phyloP scores from a whole-genome alignment of 2,329 filamentous ascomycete species.

The Alternaria metachromatica region DNA sequence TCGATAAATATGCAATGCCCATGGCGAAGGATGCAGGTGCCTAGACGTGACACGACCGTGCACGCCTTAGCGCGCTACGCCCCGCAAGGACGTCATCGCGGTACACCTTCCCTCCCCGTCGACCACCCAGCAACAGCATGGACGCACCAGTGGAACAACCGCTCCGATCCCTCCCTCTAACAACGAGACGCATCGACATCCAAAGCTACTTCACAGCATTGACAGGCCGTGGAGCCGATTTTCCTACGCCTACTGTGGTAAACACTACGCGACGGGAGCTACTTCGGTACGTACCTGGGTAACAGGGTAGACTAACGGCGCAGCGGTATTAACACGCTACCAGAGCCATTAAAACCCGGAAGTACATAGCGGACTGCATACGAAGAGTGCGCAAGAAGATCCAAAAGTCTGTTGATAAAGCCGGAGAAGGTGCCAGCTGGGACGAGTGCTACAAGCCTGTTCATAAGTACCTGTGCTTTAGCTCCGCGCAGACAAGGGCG shows the following conservation, averaged over 20 bases:
- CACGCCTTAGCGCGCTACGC: background rate
- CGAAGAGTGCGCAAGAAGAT: background rate
- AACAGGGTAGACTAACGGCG: background rate
- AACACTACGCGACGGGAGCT: background rate
- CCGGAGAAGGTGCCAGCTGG: background rate
- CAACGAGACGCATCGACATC: background rate
- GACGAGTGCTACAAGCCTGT: background rate
- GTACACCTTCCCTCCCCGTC: background rate
- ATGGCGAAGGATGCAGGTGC: background rate
- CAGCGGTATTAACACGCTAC: background rate
- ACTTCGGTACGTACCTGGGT: background rate
- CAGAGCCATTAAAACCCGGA: background rate
- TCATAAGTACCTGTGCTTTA: background rate
- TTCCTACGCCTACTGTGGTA: background rate
- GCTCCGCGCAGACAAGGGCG: background rate
- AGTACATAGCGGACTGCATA: background rate
- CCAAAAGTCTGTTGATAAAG: background rate
- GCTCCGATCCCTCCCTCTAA: background rate
- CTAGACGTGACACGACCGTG: background rate
- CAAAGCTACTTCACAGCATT: background rate
- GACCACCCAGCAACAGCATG: background rate
- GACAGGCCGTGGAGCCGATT: background rate
- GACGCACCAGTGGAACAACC: background rate
- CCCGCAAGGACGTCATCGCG: background rate
- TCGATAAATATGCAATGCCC: rapidly evolving